These are phyloP conservation scores for Sugiyamaella grinbergsii DNA, from an alignment of 1,139 yeast genomes.

Conservation along the genomic window DNA sequence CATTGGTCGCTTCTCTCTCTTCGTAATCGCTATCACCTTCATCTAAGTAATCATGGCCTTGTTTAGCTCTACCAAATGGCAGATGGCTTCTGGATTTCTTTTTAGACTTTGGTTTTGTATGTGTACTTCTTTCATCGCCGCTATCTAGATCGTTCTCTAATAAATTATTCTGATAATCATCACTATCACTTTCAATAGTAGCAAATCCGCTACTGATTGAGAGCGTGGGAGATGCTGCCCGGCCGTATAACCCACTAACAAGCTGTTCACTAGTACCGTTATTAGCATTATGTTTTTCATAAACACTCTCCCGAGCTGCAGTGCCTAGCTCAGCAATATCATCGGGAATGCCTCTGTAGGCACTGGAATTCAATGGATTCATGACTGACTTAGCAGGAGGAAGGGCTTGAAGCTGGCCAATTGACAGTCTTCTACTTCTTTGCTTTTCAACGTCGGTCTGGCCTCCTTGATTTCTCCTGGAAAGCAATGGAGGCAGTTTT, in stretches of 20 bases:
- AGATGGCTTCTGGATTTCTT: conserved; percentile 17
- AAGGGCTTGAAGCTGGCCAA: conserved; percentile 10
- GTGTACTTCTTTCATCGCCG: conserved; percentile 10
- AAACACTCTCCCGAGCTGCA: conserved; percentile 9
- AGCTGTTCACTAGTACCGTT: conserved; percentile 9
- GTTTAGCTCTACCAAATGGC: conserved; percentile 13
- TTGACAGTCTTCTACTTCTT: conserved; percentile 17
- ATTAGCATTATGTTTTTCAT: conserved; percentile 9
- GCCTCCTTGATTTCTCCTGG: conserved; percentile 28
- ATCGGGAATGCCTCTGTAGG: conserved; percentile 18
- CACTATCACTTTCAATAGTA: conserved; percentile 34
- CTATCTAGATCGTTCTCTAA: conserved; percentile 14
- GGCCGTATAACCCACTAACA: conserved; percentile 12
- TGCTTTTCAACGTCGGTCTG: conserved; percentile 11
- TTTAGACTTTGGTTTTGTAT: conserved; percentile 18
- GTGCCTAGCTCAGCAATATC: conserved; percentile 13
- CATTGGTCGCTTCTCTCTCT: conserved; percentile 5
- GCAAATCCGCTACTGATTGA: conserved; percentile 30
- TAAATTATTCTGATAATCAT: conserved; percentile 25
- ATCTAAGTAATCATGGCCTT: conserved; percentile 27
- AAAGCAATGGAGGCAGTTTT: conserved; percentile 25
- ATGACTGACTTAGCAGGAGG: conserved; percentile 7
- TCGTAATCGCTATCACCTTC: conserved; percentile 21
- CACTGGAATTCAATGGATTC: conserved; percentile 16
- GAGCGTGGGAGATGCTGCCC: conserved; percentile 28